phyloP scores from a whole-genome alignment of 192 early-diverging fungal genomes.

The Pilobolus umbonatus region DNA sequence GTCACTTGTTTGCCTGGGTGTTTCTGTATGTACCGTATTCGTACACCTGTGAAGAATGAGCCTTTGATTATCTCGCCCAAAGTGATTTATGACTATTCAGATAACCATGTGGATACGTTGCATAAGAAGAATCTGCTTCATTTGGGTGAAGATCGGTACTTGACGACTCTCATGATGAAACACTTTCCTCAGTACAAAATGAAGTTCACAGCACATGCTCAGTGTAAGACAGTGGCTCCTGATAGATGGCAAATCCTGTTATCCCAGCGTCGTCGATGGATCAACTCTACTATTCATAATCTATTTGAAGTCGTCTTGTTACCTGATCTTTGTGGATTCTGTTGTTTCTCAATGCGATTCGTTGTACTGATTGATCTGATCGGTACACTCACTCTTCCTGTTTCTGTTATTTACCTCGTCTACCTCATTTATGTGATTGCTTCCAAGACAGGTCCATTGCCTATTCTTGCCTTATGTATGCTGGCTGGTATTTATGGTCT shows the following conservation, averaged over 20 bases:
- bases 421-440: constrained; percentile 74
- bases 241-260: constrained; percentile 90
- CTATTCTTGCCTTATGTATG: constrained; percentile 81
- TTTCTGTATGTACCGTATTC: constrained; percentile 99
- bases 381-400: constrained; percentile 90
- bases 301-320: constrained; percentile 90
- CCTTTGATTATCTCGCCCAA: constrained; percentile 86
- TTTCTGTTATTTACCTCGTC: constrained; percentile 79
- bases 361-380: constrained; percentile 94
- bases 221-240: constrained; percentile 91
- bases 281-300: constrained; percentile 99
- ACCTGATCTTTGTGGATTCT: constrained; percentile 94
- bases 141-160: constrained; percentile 97
- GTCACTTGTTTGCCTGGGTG: constrained; percentile 98
- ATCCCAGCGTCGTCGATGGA: constrained; percentile 96
- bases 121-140: constrained; percentile 99
- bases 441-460: constrained; percentile 53
- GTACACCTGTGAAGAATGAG: constrained; percentile 80
- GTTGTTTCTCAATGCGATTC: constrained; percentile 97
- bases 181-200: constrained; percentile 96
- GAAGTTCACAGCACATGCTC: constrained; percentile 88
- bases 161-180: constrained; percentile 93
- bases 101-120: constrained; percentile 92
- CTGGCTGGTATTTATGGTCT: constrained; percentile 86
- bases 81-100: constrained; percentile 90